Evolutionary conservation across 2,329 filamentous ascomycete species (phyloP), one percentile per base, ranked within the genome.

Genomic region (Colletotrichum karsti): DNA sequence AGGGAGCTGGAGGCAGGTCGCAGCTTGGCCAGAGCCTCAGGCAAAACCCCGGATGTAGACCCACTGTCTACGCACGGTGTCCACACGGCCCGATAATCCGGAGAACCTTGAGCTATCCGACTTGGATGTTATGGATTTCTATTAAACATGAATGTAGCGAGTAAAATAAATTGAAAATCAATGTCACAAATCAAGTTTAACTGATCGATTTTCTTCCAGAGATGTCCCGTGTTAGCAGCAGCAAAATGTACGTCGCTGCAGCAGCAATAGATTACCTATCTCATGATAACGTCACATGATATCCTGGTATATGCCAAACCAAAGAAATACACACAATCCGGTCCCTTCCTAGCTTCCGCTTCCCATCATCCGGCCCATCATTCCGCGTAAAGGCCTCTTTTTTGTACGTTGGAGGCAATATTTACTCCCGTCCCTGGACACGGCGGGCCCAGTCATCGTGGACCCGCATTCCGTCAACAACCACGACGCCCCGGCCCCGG

Each of bases 381-480:
- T 13, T 28, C 30, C 5, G n/a, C 13, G 7, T 12, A 18, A 44
- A 35, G 41, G 24, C 44, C 18, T 15, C 33, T 39, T 51, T 30
- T 64, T 67, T 67, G 39, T 65, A 67, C 60, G 59, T 30, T 30
- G 37, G 60, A 53, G 60, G 30, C 46, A 42, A 15, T 33, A 64
- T 41, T 59, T 77, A 85, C 70, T 86, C 83, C 70, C 79, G 80
- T 61, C 92, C 92, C 75, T 91, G 90, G 64, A 97, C 90, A 69
- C 95, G 87, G 76, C 93, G 90, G 70, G 87, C 86, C 92, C 94
- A 98, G 79, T 98, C 95, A 73, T 98, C 95, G 57, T 92, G 91
- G 18, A 97, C 88, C 55, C 93, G 87, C 71, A 91, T 85, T 33
- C 91, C 92, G 78, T 98, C 95, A 3, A 98, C 94, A 18, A 98